These are phyloP conservation scores for Haplosporangium gracile DNA, from an alignment of 192 early-diverging fungal genomes.

Conservation along the genomic window DNA sequence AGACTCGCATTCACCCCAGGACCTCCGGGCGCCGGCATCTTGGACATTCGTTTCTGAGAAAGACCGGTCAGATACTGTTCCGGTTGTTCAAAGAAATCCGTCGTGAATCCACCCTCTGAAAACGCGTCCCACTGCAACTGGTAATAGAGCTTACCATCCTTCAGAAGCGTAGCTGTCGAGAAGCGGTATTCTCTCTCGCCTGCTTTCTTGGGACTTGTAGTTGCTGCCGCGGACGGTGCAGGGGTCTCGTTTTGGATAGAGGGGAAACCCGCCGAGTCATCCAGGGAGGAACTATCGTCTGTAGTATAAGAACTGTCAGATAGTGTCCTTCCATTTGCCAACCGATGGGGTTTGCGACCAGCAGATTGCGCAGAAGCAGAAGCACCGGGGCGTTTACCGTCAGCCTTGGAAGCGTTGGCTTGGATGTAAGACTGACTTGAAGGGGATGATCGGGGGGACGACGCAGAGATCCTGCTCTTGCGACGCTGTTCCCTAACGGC, in stretches of 20 bases:
- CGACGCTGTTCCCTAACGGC: constrained; percentile 49
- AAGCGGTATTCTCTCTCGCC: constrained; percentile 52
- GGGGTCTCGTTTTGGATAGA: constrained; percentile 9
- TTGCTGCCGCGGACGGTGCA: neutral
- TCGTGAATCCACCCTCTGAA: constrained; percentile 33
- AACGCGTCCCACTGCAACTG: constrained; percentile 56
- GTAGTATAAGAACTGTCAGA: constrained; percentile 56
- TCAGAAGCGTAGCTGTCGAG: constrained; percentile 56
- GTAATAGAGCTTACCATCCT: constrained; percentile 61
- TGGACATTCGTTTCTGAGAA: constrained; percentile 55
- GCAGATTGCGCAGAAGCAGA: neutral
- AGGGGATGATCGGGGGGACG: constrained; percentile 19
- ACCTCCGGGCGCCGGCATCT: constrained; percentile 14
- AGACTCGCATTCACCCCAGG: constrained; percentile 25
- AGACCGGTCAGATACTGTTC: constrained; percentile 57
- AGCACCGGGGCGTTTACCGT: constrained; percentile 43
- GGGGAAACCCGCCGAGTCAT: neutral
- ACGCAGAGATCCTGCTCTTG: constrained; percentile 27
- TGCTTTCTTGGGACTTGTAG: constrained; percentile 37
- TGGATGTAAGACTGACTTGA: neutral
- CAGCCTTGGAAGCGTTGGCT: constrained; percentile 20
- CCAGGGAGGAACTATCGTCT: constrained; percentile 35
- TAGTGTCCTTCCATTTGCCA: constrained; percentile 16
- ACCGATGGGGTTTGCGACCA: constrained; percentile 21
- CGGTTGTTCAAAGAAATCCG: constrained; percentile 50